These are phyloP conservation scores for Penicillium egyptiacum DNA, from an alignment of 495 filamentous ascomycete genomes.

Conservation along the genomic window DNA sequence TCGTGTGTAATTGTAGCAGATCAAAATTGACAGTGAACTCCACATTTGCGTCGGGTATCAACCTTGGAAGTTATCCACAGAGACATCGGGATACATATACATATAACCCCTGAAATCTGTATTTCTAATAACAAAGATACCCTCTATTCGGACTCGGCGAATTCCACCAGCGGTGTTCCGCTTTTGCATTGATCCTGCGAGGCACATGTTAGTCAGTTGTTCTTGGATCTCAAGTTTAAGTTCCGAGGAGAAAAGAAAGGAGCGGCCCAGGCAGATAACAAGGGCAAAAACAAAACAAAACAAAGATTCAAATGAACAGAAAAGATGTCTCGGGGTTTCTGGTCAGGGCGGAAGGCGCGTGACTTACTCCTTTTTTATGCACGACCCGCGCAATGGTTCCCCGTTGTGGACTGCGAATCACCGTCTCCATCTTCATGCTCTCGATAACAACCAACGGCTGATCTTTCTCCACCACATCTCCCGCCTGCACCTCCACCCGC, in stretches of 20 bases:
- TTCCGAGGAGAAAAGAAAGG: background rate
- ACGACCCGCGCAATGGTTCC: slow-evolving; percentile 79
- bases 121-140: background rate
- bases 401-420: slow-evolving; percentile 84
- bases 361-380: slow-evolving; percentile 82
- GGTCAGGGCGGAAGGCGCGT: slow-evolving; percentile 10
- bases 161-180: slow-evolving; percentile 58
- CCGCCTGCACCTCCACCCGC: slow-evolving; percentile 77
- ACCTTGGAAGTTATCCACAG: too few species aligned
- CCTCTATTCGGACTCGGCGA: slow-evolving; percentile 31
- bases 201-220: slow-evolving; percentile 29
- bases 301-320: slow-evolving; percentile 7
- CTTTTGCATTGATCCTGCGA: slow-evolving; percentile 59
- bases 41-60: background rate
- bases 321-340: background rate
- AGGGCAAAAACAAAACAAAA: background rate
- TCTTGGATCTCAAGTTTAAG: background rate
- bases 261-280: background rate
- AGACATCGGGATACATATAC: too few species aligned
- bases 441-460: slow-evolving; percentile 92
- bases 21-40: background rate
- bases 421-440: slow-evolving; percentile 99
- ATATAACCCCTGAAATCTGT: background rate
- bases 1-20: too few species aligned
- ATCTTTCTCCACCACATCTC: slow-evolving; percentile 79